Evolutionary conservation across 2,329 filamentous ascomycete species (phyloP).

Genomic region (Xylariaceae sp.): DNA sequence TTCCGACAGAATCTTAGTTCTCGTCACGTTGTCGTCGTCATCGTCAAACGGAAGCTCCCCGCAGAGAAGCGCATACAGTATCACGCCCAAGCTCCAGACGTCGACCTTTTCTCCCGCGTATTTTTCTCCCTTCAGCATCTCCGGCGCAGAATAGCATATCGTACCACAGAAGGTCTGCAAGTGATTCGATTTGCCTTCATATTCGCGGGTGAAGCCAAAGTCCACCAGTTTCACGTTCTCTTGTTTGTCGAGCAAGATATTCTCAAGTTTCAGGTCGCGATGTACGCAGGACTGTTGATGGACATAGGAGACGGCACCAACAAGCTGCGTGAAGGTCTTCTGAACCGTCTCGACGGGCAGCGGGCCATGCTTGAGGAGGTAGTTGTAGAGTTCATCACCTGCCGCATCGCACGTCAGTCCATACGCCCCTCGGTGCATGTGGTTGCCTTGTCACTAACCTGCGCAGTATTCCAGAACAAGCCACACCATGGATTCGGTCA

Average conservation of each 20-base stretch:
- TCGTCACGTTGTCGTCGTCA: slow-evolving; percentile 83
- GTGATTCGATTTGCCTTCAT: slow-evolving; percentile 90
- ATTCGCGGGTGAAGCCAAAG: slow-evolving; percentile 96
- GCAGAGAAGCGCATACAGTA: slow-evolving; percentile 73
- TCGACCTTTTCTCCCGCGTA: slow-evolving; percentile 98
- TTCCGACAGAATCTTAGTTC: slow-evolving; percentile 73
- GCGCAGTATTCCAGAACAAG: slow-evolving; percentile 94
- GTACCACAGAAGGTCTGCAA: slow-evolving; percentile 97
- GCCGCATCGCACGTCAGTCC: too few relatives aligned
- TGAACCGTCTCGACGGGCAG: slow-evolving; percentile 82
- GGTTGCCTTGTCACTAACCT: slow-evolving; percentile 42
- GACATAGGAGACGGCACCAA: slow-evolving; percentile 90
- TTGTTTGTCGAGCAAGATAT: slow-evolving; percentile 91
- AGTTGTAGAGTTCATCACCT: slow-evolving; percentile 97
- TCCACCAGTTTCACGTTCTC: slow-evolving; percentile 97
- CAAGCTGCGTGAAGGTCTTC: slow-evolving; percentile 91
- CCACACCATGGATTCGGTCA: slow-evolving; percentile 93
- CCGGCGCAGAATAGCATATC: slow-evolving; percentile 93
- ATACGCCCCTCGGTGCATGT: too few relatives aligned
- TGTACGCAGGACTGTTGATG: slow-evolving; percentile 94
- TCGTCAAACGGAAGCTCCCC: slow-evolving; percentile 93
- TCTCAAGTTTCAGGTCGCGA: slow-evolving; percentile 92
- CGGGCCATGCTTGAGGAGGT: slow-evolving; percentile 79
- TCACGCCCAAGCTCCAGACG: slow-evolving; percentile 85
- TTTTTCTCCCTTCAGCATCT: slow-evolving; percentile 98